Percentiles rank a stretch among this genome's conserved stretches.
Conservation (phyloP, 208 protist genomes). For the Leptomonas seymouri region DNA sequence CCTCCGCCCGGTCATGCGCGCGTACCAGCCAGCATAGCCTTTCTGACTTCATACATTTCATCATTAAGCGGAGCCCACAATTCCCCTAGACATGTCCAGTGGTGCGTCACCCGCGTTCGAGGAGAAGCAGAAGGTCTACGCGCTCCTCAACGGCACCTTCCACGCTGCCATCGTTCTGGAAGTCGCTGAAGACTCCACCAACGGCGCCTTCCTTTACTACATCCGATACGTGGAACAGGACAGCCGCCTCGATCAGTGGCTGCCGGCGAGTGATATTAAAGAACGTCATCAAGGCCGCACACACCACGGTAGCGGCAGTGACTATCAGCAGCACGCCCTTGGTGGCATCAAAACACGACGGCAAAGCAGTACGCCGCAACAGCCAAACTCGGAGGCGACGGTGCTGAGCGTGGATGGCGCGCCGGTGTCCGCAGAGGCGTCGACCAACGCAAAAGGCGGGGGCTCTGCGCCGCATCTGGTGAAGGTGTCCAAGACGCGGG, state of each 20-base stretch:
- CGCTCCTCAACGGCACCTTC: slow-evolving; percentile 75
- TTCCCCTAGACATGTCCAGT: slow-evolving; percentile 17
- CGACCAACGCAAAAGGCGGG: slow-evolving; percentile 55
- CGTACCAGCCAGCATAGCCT: background rate
- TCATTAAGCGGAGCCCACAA: no score
- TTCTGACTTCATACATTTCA: no score
- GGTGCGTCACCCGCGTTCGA: slow-evolving; percentile 50
- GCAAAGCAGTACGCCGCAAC: slow-evolving; percentile 41
- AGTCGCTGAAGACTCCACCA: slow-evolving; percentile 58
- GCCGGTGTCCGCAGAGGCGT: slow-evolving; percentile 1
- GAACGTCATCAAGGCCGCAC: slow-evolving; percentile 62
- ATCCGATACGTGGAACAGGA: slow-evolving; percentile 91
- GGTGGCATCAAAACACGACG: slow-evolving; percentile 74
- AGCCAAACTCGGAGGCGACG: slow-evolving; percentile 14
- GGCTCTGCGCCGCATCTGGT: slow-evolving; percentile 45
- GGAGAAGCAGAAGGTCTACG: slow-evolving; percentile 84
- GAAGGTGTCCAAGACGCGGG: slow-evolving; percentile 71
- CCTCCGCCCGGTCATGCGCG: background rate
- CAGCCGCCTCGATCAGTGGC: slow-evolving; percentile 87
- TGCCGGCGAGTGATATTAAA: slow-evolving; percentile 73
- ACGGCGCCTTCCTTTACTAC: slow-evolving; percentile 74
- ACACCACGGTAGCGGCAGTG: slow-evolving; percentile 37
- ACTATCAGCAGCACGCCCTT: slow-evolving; percentile 25
- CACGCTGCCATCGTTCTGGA: slow-evolving; percentile 78
- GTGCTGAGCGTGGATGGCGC: slow-evolving; percentile 9